phyloP scores from a whole-genome alignment of 441 rosid genomes.

The Gossypium lobatum region DNA sequence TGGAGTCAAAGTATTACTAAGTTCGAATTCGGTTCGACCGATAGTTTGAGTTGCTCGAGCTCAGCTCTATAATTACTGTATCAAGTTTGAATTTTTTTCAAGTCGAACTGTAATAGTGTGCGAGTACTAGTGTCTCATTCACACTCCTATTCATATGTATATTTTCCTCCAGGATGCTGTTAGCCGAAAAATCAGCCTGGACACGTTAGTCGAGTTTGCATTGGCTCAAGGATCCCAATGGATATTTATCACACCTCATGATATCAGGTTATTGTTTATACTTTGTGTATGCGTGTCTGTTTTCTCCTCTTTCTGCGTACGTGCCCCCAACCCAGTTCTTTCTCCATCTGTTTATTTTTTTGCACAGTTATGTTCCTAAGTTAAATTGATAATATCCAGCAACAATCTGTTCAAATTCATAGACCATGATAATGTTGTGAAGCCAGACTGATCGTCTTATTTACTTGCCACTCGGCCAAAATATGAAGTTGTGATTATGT shows the following conservation, averaged over 20 bases:
- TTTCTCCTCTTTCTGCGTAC: neutral
- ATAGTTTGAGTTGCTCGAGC: too few species aligned
- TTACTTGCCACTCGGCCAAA: neutral
- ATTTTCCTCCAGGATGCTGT: conserved; percentile 77
- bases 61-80: too few species aligned
- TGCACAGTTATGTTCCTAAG: neutral
- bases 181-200: conserved; percentile 90
- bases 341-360: neutral
- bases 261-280: conserved; percentile 56
- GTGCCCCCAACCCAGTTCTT: neutral
- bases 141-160: neutral
- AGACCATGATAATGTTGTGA: neutral
- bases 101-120: too few species aligned
- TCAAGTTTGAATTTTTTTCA: too few species aligned
- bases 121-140: too few species aligned
- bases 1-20: too few species aligned
- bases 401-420: neutral
- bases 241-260: conserved; percentile 98
- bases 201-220: conserved; percentile 83
- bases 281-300: neutral
- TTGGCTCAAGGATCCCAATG: conserved; percentile 81
- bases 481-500: neutral
- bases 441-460: neutral
- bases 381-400: neutral
- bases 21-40: too few species aligned